Evolutionary conservation across 2,329 filamentous ascomycete genomes (phyloP).

Genomic region (Aspergillus proliferans): DNA sequence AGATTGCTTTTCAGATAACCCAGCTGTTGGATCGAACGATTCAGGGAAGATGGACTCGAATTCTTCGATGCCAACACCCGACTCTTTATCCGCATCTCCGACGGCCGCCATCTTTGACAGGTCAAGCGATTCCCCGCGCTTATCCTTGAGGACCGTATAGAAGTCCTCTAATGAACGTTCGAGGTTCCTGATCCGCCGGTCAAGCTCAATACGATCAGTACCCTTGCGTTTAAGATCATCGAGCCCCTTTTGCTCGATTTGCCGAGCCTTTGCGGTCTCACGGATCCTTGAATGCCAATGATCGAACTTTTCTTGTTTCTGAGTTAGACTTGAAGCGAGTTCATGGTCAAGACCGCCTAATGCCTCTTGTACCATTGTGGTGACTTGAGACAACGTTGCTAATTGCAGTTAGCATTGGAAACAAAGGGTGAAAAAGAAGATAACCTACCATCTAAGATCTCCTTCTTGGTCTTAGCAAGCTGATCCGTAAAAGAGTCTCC

Average conservation of each 20-base stretch:
- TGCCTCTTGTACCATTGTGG: conserved; percentile 70
- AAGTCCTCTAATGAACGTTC: conserved; percentile 67
- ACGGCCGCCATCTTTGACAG: conserved; percentile 41
- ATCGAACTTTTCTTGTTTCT: conserved; percentile 79
- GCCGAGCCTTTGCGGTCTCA: conserved; percentile 70
- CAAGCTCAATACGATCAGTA: conserved; percentile 58
- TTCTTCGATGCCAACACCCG: conserved; percentile 29
- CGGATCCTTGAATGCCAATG: conserved; percentile 73
- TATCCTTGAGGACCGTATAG: conserved; percentile 47
- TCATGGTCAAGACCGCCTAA: conserved; percentile 71
- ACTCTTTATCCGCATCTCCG: conserved; percentile 44
- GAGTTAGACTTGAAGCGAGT: conserved; percentile 72
- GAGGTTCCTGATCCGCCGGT: conserved; percentile 70
- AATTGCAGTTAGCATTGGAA: conserved; percentile 28
- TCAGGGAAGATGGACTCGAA: conserved; percentile 34
- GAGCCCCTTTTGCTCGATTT: conserved; percentile 67
- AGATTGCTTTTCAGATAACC: conserved; percentile 35
- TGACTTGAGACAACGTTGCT: conserved; percentile 35
- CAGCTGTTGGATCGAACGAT: conserved; percentile 36
- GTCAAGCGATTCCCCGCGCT: conserved; percentile 41
- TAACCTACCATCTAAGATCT: conserved; percentile 38
- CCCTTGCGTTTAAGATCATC: conserved; percentile 63
- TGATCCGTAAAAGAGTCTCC: conserved; percentile 40
- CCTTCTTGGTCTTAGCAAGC: conserved; percentile 40
- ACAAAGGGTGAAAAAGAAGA: background rate